phyloP scores from a whole-genome alignment of 116 monocot genomes.

The Dioscorea cayenensis region DNA sequence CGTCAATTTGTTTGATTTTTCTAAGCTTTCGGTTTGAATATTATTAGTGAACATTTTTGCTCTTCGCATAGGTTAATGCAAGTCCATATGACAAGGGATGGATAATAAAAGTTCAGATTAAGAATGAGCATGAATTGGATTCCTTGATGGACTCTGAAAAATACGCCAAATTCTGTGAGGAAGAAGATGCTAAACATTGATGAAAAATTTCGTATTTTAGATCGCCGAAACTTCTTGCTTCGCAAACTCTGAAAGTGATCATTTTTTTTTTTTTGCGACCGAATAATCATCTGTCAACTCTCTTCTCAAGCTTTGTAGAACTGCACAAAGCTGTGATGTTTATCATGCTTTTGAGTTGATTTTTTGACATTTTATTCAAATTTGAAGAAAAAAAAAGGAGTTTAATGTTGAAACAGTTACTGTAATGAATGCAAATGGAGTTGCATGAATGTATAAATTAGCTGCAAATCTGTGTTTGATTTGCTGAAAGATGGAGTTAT shows the following conservation, averaged over 20 bases:
- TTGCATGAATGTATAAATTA: too few species aligned
- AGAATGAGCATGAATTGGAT: constrained; percentile 40
- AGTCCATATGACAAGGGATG: constrained; percentile 81
- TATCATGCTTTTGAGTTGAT: too few species aligned
- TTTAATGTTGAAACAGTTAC: too few species aligned
- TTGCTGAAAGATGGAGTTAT: too few species aligned
- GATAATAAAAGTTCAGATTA: constrained; percentile 83
- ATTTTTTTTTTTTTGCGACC: neutral
- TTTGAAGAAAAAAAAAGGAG: too few species aligned
- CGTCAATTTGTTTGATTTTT: too few species aligned
- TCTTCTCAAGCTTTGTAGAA: neutral
- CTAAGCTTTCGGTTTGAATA: neutral
- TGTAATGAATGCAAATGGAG: too few species aligned
- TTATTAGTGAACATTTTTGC: neutral
- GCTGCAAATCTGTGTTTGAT: too few species aligned
- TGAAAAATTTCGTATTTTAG: neutral
- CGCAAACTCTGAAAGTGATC: neutral
- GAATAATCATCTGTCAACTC: neutral
- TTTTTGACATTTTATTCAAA: too few species aligned
- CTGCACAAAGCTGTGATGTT: too few species aligned
- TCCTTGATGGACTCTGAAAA: too few species aligned
- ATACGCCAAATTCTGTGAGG: constrained; percentile 82
- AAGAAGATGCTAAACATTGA: constrained; percentile 76
- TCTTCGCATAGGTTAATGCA: constrained; percentile 57
- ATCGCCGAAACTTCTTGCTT: neutral